Conservation (phyloP, 495 filamentous ascomycete species). For the Penicillium longicatenatum region DNA sequence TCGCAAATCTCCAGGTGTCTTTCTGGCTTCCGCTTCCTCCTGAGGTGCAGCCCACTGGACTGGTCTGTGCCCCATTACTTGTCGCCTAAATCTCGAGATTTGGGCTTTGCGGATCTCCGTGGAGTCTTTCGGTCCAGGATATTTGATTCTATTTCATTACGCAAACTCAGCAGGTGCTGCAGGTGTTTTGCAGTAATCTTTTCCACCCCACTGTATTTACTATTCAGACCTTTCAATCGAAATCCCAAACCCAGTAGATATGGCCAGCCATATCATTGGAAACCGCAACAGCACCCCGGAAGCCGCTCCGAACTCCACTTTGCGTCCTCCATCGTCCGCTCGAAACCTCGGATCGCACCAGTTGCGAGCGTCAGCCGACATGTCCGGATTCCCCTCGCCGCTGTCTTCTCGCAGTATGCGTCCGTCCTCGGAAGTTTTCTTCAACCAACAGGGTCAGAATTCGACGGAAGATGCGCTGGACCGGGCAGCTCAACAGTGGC, state of each 20-base stretch:
- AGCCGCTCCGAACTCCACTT: conserved; percentile 77
- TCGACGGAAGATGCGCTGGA: conserved; percentile 84
- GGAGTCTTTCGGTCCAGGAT: conserved; percentile 16
- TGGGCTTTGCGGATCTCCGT: conserved; percentile 20
- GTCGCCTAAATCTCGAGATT: conserved; percentile 35
- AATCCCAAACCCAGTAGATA: conserved; percentile 33
- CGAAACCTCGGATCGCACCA: conserved; percentile 80
- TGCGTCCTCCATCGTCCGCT: conserved; percentile 86
- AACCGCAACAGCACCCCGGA: conserved; percentile 99
- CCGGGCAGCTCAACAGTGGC: conserved; percentile 96
- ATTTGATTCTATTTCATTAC: conserved; percentile 33
- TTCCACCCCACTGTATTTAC: conserved; percentile 43
- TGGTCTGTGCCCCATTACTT: conserved; percentile 49
- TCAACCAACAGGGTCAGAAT: conserved; percentile 71
- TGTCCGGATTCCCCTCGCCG: conserved; percentile 83
- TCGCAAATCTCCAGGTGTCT: conserved; percentile 18
- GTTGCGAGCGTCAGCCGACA: conserved; percentile 93
- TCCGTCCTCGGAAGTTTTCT: conserved; percentile 91
- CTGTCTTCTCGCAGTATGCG: conserved; percentile 79
- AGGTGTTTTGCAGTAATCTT: conserved; percentile 65
- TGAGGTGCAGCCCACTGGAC: conserved; percentile 53
- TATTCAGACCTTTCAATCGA: conserved; percentile 28
- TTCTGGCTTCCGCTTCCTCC: conserved; percentile 19
- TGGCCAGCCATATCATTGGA: conserved; percentile 67
- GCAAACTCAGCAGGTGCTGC: conserved; percentile 91